phyloP scores from a whole-genome alignment of 108 stramenopile species.

The Nitzschia putrida region DNA sequence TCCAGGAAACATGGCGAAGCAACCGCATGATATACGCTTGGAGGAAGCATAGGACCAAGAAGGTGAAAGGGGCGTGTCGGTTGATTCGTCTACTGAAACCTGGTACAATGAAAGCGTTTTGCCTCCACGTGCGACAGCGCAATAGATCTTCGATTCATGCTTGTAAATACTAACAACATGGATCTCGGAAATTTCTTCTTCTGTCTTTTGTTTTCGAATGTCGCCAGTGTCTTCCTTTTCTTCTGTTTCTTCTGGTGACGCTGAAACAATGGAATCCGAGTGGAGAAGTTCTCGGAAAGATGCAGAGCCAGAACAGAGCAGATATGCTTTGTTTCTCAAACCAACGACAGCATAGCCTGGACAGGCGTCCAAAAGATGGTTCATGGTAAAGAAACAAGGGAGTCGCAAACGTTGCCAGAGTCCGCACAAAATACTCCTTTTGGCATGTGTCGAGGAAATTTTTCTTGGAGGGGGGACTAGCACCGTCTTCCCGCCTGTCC shows the following conservation, averaged over 20 bases:
- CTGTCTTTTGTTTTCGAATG: conserved; percentile 2
- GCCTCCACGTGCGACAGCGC: conserved; percentile 65
- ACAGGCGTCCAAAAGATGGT: conserved; percentile 15
- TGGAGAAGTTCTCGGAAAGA: conserved; percentile 13
- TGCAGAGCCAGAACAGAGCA: not conserved
- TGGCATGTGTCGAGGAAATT: not conserved
- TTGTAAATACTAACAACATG: conserved; percentile 53
- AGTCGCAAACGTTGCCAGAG: not conserved
- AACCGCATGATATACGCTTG: conserved; percentile 57
- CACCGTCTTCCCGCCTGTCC: no score
- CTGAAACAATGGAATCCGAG: not conserved
- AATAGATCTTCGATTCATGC: conserved; percentile 21
- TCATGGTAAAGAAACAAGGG: conserved; percentile 8
- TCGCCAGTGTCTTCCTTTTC: not conserved
- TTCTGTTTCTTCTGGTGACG: not conserved
- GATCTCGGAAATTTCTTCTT: conserved; percentile 40
- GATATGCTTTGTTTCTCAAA: conserved; percentile 24
- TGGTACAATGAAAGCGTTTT: conserved; percentile 62
- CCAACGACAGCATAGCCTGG: conserved; percentile 14
- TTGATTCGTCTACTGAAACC: not conserved
- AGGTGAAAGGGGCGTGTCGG: conserved; percentile 9
- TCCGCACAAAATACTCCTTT: not conserved
- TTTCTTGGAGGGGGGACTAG: not conserved
- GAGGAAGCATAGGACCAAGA: conserved; percentile 40
- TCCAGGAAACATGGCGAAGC: conserved; percentile 39